These are phyloP conservation scores for Podospora appendiculata DNA, from an alignment of 495 filamentous ascomycete species.

Conservation along the genomic window DNA sequence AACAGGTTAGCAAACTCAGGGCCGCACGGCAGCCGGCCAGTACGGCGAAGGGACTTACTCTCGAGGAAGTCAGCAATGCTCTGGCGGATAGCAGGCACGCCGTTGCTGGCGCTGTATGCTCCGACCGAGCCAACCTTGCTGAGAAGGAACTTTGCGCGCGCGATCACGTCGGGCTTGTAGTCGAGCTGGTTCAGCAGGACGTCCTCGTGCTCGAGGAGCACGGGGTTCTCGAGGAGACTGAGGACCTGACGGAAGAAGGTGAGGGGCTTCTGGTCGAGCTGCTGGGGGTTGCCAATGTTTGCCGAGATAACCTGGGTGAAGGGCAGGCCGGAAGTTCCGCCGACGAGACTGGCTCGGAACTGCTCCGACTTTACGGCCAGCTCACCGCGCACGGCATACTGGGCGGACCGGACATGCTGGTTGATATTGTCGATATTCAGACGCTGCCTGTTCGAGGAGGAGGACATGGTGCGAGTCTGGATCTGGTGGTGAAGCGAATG, in stretches of 20 bases:
- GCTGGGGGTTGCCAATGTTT: slow-evolving; percentile 98
- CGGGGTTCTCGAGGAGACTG: slow-evolving; percentile 86
- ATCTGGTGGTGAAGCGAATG: slow-evolving; percentile 4
- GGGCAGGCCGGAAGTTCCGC: slow-evolving; percentile 54
- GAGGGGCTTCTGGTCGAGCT: slow-evolving; percentile 96
- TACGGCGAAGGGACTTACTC: slow-evolving; percentile 34
- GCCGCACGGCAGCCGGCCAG: not conserved
- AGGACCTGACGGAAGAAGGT: slow-evolving; percentile 98
- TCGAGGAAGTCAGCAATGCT: slow-evolving; percentile 91
- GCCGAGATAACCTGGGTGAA: slow-evolving; percentile 89
- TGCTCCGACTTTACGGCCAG: slow-evolving; percentile 84
- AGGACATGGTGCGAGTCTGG: slow-evolving; percentile 24
- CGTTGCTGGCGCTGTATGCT: slow-evolving; percentile 92
- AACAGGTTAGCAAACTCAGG: not conserved
- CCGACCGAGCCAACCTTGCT: slow-evolving; percentile 82
- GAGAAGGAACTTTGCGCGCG: slow-evolving; percentile 71
- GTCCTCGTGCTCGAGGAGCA: slow-evolving; percentile 69
- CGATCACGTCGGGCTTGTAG: slow-evolving; percentile 83
- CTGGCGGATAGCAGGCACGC: slow-evolving; percentile 73
- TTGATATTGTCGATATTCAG: slow-evolving; percentile 89
- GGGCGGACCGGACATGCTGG: slow-evolving; percentile 68
- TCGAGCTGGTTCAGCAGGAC: slow-evolving; percentile 58
- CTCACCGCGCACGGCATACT: slow-evolving; percentile 96
- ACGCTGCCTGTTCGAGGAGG: slow-evolving; percentile 34
- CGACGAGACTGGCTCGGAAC: slow-evolving; percentile 64